Evolutionary conservation across 2,329 filamentous ascomycete genomes (phyloP).

Genomic region (Gnomoniopsis sp.): DNA sequence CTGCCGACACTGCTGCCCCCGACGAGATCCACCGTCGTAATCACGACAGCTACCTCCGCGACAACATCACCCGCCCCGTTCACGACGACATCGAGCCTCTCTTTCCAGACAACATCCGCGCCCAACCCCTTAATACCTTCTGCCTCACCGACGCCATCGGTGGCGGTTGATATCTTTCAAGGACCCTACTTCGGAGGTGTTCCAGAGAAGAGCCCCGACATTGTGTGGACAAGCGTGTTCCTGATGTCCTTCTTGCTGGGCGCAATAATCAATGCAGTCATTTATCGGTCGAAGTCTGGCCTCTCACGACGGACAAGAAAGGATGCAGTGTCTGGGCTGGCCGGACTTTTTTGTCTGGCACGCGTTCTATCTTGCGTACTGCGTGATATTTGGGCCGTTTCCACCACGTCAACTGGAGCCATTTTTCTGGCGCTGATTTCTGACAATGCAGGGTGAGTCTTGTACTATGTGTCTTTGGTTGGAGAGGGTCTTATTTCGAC

Average conservation of each 20-base stretch:
- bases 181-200: constrained; percentile 5
- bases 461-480: no score
- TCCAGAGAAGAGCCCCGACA: constrained; percentile 1
- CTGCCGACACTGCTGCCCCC: not conserved
- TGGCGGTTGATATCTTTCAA: not conserved
- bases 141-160: not conserved
- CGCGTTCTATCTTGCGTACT: not conserved
- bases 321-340: not conserved
- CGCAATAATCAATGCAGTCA: not conserved
- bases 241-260: not conserved
- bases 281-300: constrained; percentile 2
- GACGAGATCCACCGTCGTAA: not conserved
- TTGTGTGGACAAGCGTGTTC: not conserved
- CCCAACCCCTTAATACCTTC: not conserved
- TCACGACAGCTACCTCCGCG: not conserved
- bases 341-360: constrained; percentile 8
- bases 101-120: not conserved
- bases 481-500: not conserved
- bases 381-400: not conserved
- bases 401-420: not conserved
- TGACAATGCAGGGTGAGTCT: constrained; percentile 8
- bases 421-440: constrained; percentile 4
- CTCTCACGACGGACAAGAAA: not conserved
- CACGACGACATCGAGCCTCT: not conserved
- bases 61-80: not conserved